Evolutionary conservation across 2,329 filamentous ascomycete genomes (phyloP), one percentile per base, ranked within the genome.

Genomic region (Fonsecaea pedrosoi): DNA sequence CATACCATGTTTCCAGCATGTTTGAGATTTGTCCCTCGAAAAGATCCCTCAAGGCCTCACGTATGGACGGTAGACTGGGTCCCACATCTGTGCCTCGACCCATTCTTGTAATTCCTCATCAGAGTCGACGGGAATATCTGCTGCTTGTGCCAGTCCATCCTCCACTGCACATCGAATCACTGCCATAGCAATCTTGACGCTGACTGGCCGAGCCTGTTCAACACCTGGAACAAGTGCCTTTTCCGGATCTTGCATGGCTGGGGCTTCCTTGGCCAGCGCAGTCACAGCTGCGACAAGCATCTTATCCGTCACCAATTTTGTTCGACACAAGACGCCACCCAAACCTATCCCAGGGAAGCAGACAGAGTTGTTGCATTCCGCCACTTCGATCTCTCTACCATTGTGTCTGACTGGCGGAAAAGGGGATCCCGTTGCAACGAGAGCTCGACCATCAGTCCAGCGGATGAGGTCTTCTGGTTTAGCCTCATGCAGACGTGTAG

Each of bases 291-390:
- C 90, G 0, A 96, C 90, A 12, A 96, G 87, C 87, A 96, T 94
- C 69, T 87, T 86, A 68, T 94, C 89, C 0, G 90, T 90, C 34
- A 96, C 79, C 0, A 88, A 82, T 12, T 81, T 83, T 2, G 90
- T 84, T 13, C 91, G 87, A 32, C 84, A 89, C 1, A 96, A 85
- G 0, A 97, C 86, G 7, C 86, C 86, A 10, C 92, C 93, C 0
- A 96, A 87, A 0, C 92, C 92, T 66, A 96, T 94, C 0, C 92
- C 92, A 0, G 92, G 92, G 77, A 96, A 96, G 15, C 90, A 90
- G 38, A 91, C 91, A 0, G 88, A 90, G 79, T 96, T 96, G 80
- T 96, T 96, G 80, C 93, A 96, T 78, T 96, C 92, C 30, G 92
- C 92, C 18, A 88, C 83, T 50, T 87, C 84, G 62, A 84, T 84